phyloP scores from a whole-genome alignment of 208 protist genomes.

The Naegleria fowleri region DNA sequence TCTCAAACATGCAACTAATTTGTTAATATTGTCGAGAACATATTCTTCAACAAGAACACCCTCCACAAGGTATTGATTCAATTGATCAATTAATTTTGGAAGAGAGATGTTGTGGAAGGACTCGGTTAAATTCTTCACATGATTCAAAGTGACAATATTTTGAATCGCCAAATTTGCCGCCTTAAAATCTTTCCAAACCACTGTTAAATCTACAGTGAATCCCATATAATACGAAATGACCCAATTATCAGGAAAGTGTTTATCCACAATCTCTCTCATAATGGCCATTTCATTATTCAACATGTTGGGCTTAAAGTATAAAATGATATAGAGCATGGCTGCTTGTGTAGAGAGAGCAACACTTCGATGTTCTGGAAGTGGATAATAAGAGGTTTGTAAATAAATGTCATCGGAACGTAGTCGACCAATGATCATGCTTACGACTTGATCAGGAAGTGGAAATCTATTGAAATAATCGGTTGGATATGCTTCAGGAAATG shows the following conservation, averaged over 20 bases:
- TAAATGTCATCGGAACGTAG: constrained; percentile 93
- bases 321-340: constrained; percentile 88
- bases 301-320: constrained; percentile 91
- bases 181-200: constrained; percentile 81
- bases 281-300: constrained; percentile 71
- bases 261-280: constrained; percentile 97
- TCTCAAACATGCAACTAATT: constrained; percentile 74
- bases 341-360: constrained; percentile 82
- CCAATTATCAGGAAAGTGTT: constrained; percentile 97
- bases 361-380: constrained; percentile 80
- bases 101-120: constrained; percentile 50
- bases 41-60: constrained; percentile 84
- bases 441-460: constrained; percentile 24
- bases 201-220: constrained; percentile 80
- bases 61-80: constrained; percentile 50
- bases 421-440: constrained; percentile 80
- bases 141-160: constrained; percentile 69
- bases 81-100: constrained; percentile 41
- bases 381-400: constrained; percentile 75
- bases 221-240: constrained; percentile 95
- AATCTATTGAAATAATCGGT: constrained; percentile 29
- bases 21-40: constrained; percentile 80
- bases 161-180: constrained; percentile 78
- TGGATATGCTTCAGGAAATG: constrained; percentile 18
- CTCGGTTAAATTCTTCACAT: constrained; percentile 62